A percentile compares a stretch with the other conserved stretches of the same genome.
These are phyloP conservation scores for Nannizziopsis arthrosporioides DNA, from an alignment of 2,329 filamentous ascomycete species.

Conservation along the genomic window DNA sequence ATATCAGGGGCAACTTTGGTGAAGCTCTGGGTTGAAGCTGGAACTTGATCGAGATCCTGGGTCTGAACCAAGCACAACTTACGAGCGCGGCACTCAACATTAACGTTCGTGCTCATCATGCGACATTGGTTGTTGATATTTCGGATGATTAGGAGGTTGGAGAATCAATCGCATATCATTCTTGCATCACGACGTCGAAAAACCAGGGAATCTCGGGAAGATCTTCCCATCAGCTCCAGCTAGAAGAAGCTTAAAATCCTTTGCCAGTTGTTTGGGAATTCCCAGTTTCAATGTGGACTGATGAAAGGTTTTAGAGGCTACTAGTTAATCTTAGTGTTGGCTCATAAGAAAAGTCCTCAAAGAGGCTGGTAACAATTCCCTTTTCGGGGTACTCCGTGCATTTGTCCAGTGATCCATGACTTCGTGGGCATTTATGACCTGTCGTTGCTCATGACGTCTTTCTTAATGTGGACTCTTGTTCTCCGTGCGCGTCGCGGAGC, in stretches of 20 bases:
- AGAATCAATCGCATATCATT: too few species aligned
- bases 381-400: not conserved
- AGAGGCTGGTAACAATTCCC: not conserved
- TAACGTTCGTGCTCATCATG: not conserved
- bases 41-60: not conserved
- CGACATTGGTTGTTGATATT: not conserved
- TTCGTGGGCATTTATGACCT: slow-evolving; percentile 2
- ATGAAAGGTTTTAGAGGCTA: too few species aligned
- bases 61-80: not conserved
- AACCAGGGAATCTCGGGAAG: not conserved
- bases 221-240: not conserved
- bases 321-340: too few species aligned
- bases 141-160: not conserved
- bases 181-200: not conserved
- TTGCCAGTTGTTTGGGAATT: not conserved
- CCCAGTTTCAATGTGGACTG: slow-evolving; percentile 3
- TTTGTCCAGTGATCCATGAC: not conserved
- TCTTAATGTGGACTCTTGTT: not conserved
- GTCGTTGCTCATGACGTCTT: slow-evolving; percentile 1
- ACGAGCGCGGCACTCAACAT: not conserved
- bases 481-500: not conserved
- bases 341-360: not conserved
- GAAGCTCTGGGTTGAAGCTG: not conserved
- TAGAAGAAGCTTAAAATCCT: not conserved
- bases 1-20: slow-evolving; percentile 2